A percentile compares a stretch with the other conserved stretches of the same genome.
Evolutionary conservation across 176 grass and related monocot genomes (phyloP).

Genomic region (Metroxylon sagu): DNA sequence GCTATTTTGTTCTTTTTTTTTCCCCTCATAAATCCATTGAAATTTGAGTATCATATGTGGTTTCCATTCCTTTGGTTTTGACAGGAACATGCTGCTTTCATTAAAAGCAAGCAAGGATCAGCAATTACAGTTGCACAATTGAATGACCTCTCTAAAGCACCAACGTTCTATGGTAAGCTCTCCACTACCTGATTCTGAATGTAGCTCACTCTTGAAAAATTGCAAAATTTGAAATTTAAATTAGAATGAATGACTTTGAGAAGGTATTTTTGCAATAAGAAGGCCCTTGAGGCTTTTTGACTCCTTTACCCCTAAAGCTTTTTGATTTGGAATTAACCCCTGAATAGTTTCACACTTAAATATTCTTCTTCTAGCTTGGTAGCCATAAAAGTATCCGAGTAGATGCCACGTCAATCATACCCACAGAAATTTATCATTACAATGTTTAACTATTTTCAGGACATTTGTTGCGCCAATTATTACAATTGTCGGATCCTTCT

Average conservation of each 20-base stretch:
- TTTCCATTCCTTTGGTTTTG: constrained; percentile 5
- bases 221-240: too few relatives aligned
- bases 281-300: too few relatives aligned
- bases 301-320: too few relatives aligned
- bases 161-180: constrained; percentile 50
- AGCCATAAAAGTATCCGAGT: too few relatives aligned
- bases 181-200: too few relatives aligned
- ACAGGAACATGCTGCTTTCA: constrained; percentile 45
- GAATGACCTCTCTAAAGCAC: constrained; percentile 20
- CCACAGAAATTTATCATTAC: not conserved
- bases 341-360: too few relatives aligned
- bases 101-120: constrained; percentile 24
- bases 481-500: constrained; percentile 51
- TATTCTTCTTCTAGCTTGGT: too few relatives aligned
- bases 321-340: too few relatives aligned
- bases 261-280: too few relatives aligned
- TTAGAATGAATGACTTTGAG: too few relatives aligned
- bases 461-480: constrained; percentile 41
- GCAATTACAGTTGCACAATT: constrained; percentile 27
- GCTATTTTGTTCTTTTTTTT: not conserved
- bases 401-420: not conserved
- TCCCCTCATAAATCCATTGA: not conserved
- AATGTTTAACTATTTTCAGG: constrained; percentile 30
- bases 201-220: too few relatives aligned
- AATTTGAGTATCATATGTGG: not conserved